Base-by-base conservation (phyloP, 768 basidiomycete species). In the Austroboletus eburneus region DNA sequence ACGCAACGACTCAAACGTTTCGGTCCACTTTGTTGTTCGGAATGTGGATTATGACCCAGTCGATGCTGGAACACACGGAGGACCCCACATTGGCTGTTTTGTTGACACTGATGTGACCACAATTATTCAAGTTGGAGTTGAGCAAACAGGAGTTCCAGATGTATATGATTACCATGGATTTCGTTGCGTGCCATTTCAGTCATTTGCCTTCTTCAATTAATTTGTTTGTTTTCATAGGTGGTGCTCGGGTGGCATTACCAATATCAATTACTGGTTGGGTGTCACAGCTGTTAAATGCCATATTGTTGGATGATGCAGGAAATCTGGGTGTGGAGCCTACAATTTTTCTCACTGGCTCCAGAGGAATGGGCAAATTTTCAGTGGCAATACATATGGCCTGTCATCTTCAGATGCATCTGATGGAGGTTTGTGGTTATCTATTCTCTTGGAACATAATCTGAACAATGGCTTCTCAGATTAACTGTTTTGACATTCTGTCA, bases 81-180 rank as follows among this genome's bases (percentile, higher is more conserved):
- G 76, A 20, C 88, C 87, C 5, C 81, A 89, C 56, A 61, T 93
- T 16, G 95, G 95, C 0, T 94, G 87, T 57, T 88, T 87, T 77
- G 74, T 96, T 17, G 90, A 97, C 56, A 67, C 82, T 1, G 62
- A 72, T 2, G 61, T 75, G 7, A 95, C 95, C 17, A 80, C 81
- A 43, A 79, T 97, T 57, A 65, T 87, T 8, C 89, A 94, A 63
- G 75, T 81, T 0, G 93, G 95, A 0, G 57, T 89, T 7, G 90
- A 91, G 56, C 78, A 86, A 51, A 72, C 71, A 7, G 72, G 75
- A 47, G 73, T 83, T 32, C 85, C 80, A 22, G 76, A 79, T 58
- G 65, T 72, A 5, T 67, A 66, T 23, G 62, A 60, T 4, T 85
- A 79, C 58, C 56, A 76, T 21, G 70, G 72, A 24, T 59, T 79